Base-by-base conservation (phyloP, 2,329 filamentous ascomycete species). In the Fusarium musae region DNA sequence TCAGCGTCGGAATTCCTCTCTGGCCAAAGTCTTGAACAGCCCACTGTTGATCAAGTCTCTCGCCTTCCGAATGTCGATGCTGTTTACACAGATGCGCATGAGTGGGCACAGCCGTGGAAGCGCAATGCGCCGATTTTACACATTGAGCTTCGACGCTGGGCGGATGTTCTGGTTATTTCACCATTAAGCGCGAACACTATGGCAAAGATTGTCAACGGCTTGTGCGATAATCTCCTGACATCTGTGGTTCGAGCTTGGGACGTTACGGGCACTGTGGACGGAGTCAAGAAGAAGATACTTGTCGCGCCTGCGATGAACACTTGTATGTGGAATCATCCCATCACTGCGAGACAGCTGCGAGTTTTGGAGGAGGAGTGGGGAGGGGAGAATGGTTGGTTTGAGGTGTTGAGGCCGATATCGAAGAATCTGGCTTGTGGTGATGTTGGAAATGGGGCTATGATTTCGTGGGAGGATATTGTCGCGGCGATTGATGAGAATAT, bases 281-380 rank as follows among this genome's bases (percentile, higher is more conserved):
- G 79, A 10, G 81, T 79, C 59, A 89, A 87, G 80, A 92, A 92
- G 81, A 88, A 86, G 72, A 94, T 97, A 40, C 78, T 96, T 4
- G 92, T 96, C 1, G 93, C 93, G 5, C 91, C 92, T 3, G 91
- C 93, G 36, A 97, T 97, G 94, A 97, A 98, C 80, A 94, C 90
- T 30, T 91, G 92, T 8, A 97, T 97, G 95, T 97, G 93, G 92
- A 85, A 87, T 62, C 94, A 98, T 79, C 95, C 95, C 4, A 85
- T 97, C 50, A 97, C 95, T 2, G 86, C 83, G 56, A 90, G 88
- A 71, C 94, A 97, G 72, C 82, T 97, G 42, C 84, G 84, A 44
- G 84, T 93, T 0, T 83, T 98, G 52, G 87, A 91, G 71, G 88
- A 92, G 53, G 93, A 95, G 65, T 97, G 95, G 94, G 92, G 91